These are phyloP conservation scores for Solanum hybrid DNA, from an alignment of 305 asterid species.

Conservation along the genomic window DNA sequence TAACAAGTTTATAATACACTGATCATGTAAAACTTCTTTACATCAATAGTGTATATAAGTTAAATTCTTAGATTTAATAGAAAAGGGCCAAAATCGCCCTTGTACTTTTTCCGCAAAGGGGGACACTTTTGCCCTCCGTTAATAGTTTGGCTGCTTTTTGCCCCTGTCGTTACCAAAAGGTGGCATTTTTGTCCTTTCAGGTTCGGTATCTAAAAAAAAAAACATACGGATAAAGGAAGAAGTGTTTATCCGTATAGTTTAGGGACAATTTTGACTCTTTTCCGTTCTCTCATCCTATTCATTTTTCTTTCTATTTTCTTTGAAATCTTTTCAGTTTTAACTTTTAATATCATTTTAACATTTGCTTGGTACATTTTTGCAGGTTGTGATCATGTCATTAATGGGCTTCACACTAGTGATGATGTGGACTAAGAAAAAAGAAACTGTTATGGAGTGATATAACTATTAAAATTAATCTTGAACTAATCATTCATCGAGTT, in stretches of 20 bases:
- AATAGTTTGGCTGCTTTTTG: neutral
- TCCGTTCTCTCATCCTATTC: neutral
- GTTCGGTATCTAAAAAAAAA: neutral
- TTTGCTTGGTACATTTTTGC: neutral
- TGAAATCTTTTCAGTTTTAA: neutral
- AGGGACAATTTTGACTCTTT: neutral
- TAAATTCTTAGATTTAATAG: neutral
- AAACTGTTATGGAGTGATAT: conserved; percentile 14
- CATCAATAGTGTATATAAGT: neutral
- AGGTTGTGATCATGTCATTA: conserved; percentile 56
- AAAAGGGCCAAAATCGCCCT: neutral
- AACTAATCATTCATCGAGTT: neutral
- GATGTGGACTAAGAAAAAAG: conserved; percentile 59
- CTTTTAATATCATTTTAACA: neutral
- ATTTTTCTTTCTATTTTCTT: neutral
- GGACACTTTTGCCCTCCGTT: neutral
- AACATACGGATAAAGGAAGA: neutral
- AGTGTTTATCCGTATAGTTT: neutral
- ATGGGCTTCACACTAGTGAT: conserved; percentile 93
- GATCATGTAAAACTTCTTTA: neutral
- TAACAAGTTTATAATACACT: neutral
- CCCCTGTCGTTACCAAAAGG: neutral
- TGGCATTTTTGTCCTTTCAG: neutral
- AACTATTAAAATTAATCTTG: no score
- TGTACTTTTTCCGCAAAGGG: neutral